A percentile compares a stretch with the other conserved stretches of the same genome.
These are phyloP conservation scores for Xenoacremonium recifei DNA, from an alignment of 2,329 filamentous ascomycete species.

Conservation along the genomic window DNA sequence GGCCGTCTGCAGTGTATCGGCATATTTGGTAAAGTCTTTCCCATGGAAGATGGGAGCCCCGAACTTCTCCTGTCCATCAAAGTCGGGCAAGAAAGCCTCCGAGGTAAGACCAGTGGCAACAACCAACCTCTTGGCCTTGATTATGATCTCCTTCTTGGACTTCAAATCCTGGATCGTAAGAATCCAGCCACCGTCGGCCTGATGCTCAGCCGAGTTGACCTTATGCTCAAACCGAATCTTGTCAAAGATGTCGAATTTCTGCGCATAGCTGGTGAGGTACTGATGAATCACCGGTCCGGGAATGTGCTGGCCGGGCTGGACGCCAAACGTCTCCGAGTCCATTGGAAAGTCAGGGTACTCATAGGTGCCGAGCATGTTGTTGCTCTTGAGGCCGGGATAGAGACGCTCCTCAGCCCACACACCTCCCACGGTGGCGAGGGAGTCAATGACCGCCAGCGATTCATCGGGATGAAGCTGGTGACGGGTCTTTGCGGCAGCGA, in stretches of 20 bases:
- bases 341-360: constrained; percentile 76
- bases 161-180: constrained; percentile 14
- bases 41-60: constrained; percentile 48
- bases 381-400: constrained; percentile 68
- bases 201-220: constrained; percentile 43
- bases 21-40: constrained; percentile 42
- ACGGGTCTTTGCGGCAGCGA: constrained; percentile 61
- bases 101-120: constrained; percentile 57
- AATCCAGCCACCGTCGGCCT: constrained; percentile 40
- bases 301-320: constrained; percentile 46
- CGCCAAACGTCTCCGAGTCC: constrained; percentile 50
- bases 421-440: constrained; percentile 58
- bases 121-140: constrained; percentile 47
- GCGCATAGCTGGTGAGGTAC: constrained; percentile 47
- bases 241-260: constrained; percentile 39
- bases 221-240: constrained; percentile 40
- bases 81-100: constrained; percentile 41
- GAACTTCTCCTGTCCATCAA: constrained; percentile 47
- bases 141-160: constrained; percentile 16
- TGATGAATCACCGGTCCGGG: constrained; percentile 44
- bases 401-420: constrained; percentile 67
- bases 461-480: constrained; percentile 56
- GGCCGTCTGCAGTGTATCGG: constrained; percentile 38
- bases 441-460: constrained; percentile 58
- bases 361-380: constrained; percentile 72